A percentile compares a stretch with the other conserved stretches of the same genome.
Evolutionary conservation across 345 rosid species (phyloP).

Genomic region (Euphorbia peplus): DNA sequence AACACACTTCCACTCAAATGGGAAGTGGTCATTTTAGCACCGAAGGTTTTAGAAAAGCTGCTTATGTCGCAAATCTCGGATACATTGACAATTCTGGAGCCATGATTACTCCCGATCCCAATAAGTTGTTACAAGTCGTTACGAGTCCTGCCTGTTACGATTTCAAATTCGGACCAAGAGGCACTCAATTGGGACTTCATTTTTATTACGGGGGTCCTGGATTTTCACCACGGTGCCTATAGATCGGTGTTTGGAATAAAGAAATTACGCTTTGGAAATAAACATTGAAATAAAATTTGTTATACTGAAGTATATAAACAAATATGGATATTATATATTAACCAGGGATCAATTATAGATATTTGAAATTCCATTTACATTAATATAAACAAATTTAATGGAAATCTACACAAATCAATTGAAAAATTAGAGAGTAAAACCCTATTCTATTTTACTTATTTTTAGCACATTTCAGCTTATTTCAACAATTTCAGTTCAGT

Average conservation of each 20-base stretch:
- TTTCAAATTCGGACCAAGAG: background rate
- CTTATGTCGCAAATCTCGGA: background rate
- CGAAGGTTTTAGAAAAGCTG: slow-evolving; percentile 16
- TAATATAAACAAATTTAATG: no score
- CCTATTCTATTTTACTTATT: no score
- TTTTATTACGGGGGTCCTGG: slow-evolving; percentile 6
- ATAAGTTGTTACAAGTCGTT: background rate
- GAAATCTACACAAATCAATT: no score
- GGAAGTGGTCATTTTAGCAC: slow-evolving; percentile 19
- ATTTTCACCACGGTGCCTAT: background rate
- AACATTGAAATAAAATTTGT: no score
- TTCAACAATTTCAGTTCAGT: no score
- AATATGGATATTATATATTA: no score
- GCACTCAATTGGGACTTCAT: background rate
- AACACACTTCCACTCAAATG: slow-evolving; percentile 15
- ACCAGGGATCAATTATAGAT: no score
- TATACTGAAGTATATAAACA: no score
- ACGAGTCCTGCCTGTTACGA: background rate
- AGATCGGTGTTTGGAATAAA: background rate
- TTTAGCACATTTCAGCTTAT: no score
- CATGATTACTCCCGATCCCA: background rate
- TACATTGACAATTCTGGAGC: slow-evolving; percentile 2
- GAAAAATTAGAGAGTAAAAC: no score
- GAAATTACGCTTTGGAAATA: no score
- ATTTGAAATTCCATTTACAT: no score